Evolutionary conservation across 305 asterid genomes (phyloP).

Genomic region (Nicotiana rustica): DNA sequence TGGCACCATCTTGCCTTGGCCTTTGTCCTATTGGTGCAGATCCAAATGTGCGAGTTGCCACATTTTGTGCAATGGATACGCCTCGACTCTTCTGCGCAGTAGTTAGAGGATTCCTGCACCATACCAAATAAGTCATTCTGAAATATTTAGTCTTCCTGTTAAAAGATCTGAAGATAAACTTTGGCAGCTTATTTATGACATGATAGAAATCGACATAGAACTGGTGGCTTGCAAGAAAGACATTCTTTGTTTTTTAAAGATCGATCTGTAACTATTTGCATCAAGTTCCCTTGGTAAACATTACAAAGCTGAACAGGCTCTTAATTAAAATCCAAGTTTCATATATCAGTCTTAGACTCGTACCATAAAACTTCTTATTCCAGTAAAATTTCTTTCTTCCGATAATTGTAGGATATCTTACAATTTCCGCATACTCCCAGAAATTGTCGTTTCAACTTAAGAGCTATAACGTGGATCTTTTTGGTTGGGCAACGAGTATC

Average conservation of each 20-base stretch:
- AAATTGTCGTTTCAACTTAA: slow-evolving; percentile 3
- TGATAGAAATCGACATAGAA: neutral
- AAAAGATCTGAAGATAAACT: slow-evolving; percentile 21
- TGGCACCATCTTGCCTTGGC: slow-evolving; percentile 99
- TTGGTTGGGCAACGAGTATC: neutral
- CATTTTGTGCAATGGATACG: slow-evolving; percentile 98
- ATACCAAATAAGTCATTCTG: slow-evolving; percentile 21
- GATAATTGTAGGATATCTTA: neutral
- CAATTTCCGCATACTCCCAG: slow-evolving; percentile 3
- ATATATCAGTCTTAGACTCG: neutral
- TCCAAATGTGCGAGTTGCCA: slow-evolving; percentile 93
- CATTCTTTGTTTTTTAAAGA: neutral
- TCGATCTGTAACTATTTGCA: neutral
- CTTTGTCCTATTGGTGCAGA: slow-evolving; percentile 91
- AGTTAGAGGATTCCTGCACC: slow-evolving; percentile 74
- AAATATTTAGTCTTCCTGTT: slow-evolving; percentile 8
- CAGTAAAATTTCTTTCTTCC: slow-evolving; percentile 23
- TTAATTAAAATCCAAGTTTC: neutral
- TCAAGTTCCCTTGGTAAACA: neutral
- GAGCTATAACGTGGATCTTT: neutral
- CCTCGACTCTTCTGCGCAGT: slow-evolving; percentile 92
- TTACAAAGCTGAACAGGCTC: neutral
- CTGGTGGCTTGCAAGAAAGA: slow-evolving; percentile 25
- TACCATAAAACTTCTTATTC: neutral
- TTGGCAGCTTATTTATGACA: slow-evolving; percentile 18